Evolutionary conservation across 2,329 filamentous ascomycete species (phyloP), one percentile per base, ranked within the genome.

Genomic region (Botrytis elliptica): DNA sequence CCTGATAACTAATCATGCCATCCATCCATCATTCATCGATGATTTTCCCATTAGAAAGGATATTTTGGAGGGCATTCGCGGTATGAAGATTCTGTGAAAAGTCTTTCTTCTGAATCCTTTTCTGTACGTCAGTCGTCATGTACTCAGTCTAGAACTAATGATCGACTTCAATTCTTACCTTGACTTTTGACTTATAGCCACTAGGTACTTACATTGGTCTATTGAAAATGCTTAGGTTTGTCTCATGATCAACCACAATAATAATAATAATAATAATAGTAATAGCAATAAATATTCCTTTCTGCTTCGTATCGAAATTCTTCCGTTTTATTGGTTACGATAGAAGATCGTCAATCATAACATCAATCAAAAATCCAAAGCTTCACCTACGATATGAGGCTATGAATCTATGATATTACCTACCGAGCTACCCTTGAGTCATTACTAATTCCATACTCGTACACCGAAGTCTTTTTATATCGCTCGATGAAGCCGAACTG

Each of bases 171-270:
- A 40, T 55, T 46, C 22, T 67, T 67, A 22, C 46, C 40, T 29
- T 55, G 9, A n/a, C 33, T 9, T 18, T 29, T 55, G 9, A n/a
- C 33, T 9, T 18, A 8, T n/a, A n/a, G 12, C 4, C 25, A 6
- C 18, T 14, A 29, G 29, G 29, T 29, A 36, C 29, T 36, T 22
- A 9, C 65, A 36, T 40, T 16, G 46, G 46, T 55, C 65, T 67
- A 67, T 67, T 36, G 46, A 67, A 67, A 67, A 29, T 52, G 33
- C 46, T 29, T 40, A 16, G 65, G 33, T 55, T 46, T 67, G 65
- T 67, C 65, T 67, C 46, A 67, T 67, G 65, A 67, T 67, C 46
- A 67, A 65, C 12, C 16, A 25, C 2, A 12, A 14, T 3, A 12
- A 52, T 52, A 16, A 52, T 3, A 12, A 52, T 52, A 16, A 52